Percentiles rank a stretch among this genome's conserved stretches.
Conservation (phyloP, 495 filamentous ascomycete species). For the Hyphodiscus hymeniophilus region DNA sequence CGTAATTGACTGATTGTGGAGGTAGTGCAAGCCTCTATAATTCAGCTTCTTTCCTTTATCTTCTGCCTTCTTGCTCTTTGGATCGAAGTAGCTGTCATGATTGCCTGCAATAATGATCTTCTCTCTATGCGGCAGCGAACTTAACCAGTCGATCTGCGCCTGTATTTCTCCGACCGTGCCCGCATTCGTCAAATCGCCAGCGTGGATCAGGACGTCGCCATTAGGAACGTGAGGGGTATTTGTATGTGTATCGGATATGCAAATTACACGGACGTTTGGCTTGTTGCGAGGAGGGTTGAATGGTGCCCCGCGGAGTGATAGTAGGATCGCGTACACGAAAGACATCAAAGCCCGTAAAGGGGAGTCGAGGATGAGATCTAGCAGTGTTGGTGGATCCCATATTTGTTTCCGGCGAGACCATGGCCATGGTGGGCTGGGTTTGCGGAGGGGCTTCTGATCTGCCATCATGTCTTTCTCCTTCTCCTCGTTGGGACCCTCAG, state of each 20-base stretch:
- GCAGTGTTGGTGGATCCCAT: conserved; percentile 43
- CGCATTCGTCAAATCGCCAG: conserved; percentile 71
- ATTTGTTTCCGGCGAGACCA: conserved; percentile 2
- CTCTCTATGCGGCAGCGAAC: conserved; percentile 57
- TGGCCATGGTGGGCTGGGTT: background rate
- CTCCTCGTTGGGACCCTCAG: background rate
- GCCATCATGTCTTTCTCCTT: conserved; percentile 16
- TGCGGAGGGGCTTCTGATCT: conserved; percentile 2
- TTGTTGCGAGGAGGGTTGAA: conserved; percentile 41
- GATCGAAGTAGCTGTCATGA: conserved; percentile 78
- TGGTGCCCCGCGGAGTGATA: conserved; percentile 54
- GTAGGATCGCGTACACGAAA: conserved; percentile 50
- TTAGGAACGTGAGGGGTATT: conserved; percentile 53
- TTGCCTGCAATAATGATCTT: conserved; percentile 88
- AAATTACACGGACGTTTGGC: conserved; percentile 65
- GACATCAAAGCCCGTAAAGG: conserved; percentile 35
- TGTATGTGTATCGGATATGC: conserved; percentile 81
- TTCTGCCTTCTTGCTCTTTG: conserved; percentile 30
- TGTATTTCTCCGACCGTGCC: conserved; percentile 68
- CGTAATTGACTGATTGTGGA: conserved; percentile 37
- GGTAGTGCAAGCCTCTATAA: conserved; percentile 40
- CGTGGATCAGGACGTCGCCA: conserved; percentile 84
- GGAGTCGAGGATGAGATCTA: conserved; percentile 41
- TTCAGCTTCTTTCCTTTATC: conserved; percentile 32
- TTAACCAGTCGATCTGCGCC: conserved; percentile 72